Conservation (phyloP, 176 grass and related monocot species). For the Aechmea fasciata region DNA sequence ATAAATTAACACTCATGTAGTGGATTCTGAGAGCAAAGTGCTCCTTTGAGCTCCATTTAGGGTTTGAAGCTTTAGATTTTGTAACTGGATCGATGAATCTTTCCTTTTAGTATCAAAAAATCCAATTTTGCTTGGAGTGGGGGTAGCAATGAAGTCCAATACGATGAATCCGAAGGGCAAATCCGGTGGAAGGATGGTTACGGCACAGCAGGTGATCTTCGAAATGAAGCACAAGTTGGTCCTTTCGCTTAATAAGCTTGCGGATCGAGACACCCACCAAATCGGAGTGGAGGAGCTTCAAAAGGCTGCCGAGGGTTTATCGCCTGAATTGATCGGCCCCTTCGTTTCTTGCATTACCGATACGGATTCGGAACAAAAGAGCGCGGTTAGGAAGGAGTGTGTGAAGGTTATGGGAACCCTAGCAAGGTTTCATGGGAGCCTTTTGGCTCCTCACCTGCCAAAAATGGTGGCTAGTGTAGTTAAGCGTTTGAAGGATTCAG, state of each 20-base stretch:
- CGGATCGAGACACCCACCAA: conserved; percentile 77
- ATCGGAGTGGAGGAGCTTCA: conserved; percentile 67
- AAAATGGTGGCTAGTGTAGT: conserved; percentile 64
- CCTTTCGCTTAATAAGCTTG: conserved; percentile 79
- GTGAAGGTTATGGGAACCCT: conserved; percentile 64
- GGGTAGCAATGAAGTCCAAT: conserved; percentile 47
- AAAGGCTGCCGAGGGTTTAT: conserved; percentile 29
- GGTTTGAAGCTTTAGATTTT: too few relatives aligned
- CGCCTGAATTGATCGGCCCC: conserved; percentile 61
- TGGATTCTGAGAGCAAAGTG: neutral
- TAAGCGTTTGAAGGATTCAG: conserved; percentile 66
- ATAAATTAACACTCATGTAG: neutral
- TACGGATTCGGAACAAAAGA: conserved; percentile 78
- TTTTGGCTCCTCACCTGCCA: conserved; percentile 51
- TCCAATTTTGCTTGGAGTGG: neutral
- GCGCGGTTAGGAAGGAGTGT: conserved; percentile 65
- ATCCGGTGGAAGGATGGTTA: conserved; percentile 6
- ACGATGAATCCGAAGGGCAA: conserved; percentile 46
- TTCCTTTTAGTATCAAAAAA: neutral
- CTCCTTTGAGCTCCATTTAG: neutral
- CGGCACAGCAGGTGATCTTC: conserved; percentile 27
- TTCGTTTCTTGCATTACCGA: conserved; percentile 80
- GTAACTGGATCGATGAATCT: too few relatives aligned
- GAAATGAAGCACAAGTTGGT: conserved; percentile 79
- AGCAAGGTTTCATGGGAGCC: conserved; percentile 37